Evolutionary conservation across 2,329 filamentous ascomycete species (phyloP).

Genomic region (Paraphoma sp.): DNA sequence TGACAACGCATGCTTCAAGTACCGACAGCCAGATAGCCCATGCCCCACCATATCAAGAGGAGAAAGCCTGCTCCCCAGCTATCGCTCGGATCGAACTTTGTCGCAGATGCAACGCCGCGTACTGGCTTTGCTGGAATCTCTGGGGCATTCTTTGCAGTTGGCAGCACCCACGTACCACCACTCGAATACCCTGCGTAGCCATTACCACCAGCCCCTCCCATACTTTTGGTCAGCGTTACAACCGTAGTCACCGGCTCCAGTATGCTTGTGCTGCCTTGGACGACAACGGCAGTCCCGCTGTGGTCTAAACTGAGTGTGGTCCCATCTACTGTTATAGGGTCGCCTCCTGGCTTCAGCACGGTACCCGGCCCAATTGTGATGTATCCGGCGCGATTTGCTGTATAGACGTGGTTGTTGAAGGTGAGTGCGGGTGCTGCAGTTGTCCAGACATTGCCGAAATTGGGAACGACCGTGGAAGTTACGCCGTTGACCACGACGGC

Average conservation of each 20-base stretch:
- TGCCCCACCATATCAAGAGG: slow-evolving; percentile 1
- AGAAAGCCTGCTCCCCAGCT: neutral
- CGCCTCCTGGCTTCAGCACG: slow-evolving; percentile 47
- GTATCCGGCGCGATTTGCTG: slow-evolving; percentile 52
- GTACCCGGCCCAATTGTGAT: slow-evolving; percentile 49
- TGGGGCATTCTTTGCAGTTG: neutral
- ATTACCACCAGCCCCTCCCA: slow-evolving; percentile 2
- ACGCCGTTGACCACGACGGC: slow-evolving; percentile 46
- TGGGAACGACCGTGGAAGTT: slow-evolving; percentile 26
- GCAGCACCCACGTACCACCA: neutral
- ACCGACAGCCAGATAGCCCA: slow-evolving; percentile 1
- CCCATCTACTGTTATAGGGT: slow-evolving; percentile 41
- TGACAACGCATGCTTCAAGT: neutral
- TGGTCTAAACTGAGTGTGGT: slow-evolving; percentile 40
- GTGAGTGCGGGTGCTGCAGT: slow-evolving; percentile 42
- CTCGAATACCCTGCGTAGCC: slow-evolving; percentile 4
- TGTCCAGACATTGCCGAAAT: slow-evolving; percentile 27
- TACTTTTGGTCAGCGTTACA: slow-evolving; percentile 19
- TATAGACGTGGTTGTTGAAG: slow-evolving; percentile 45
- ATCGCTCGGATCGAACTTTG: neutral
- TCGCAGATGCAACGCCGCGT: neutral
- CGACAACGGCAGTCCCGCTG: slow-evolving; percentile 32
- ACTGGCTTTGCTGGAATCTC: slow-evolving; percentile 2
- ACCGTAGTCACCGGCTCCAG: slow-evolving; percentile 30
- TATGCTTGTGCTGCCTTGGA: slow-evolving; percentile 30